Percentiles rank a stretch among this genome's conserved stretches.
phyloP scores from a whole-genome alignment of 2,329 filamentous ascomycete genomes.

The Trichoderma afroharzianum region DNA sequence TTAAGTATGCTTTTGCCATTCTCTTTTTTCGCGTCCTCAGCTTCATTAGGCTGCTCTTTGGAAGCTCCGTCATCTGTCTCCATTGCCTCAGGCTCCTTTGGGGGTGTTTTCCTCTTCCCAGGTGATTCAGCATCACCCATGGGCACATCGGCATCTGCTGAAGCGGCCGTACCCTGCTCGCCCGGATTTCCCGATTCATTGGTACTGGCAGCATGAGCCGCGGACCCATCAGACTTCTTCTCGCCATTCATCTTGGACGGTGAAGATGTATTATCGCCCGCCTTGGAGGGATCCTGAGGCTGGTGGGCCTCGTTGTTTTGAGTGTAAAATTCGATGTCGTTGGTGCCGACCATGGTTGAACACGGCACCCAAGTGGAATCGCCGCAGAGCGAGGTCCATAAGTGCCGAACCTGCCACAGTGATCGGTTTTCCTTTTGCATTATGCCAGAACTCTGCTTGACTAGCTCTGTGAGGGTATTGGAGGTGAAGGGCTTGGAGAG shows the following conservation, averaged over 20 bases:
- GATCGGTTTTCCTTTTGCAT: conserved; percentile 72
- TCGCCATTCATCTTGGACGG: conserved; percentile 25
- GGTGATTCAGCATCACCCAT: conserved; percentile 31
- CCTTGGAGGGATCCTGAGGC: conserved; percentile 31
- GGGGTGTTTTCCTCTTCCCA: conserved; percentile 22
- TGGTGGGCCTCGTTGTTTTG: conserved; percentile 43
- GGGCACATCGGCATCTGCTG: conserved; percentile 24
- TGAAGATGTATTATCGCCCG: conserved; percentile 12
- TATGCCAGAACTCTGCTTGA: conserved; percentile 64
- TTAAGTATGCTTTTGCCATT: not conserved
- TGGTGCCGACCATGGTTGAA: conserved; percentile 52
- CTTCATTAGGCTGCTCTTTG: not conserved
- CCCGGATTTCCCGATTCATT: conserved; percentile 10
- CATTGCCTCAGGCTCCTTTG: conserved; percentile 17
- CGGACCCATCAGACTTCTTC: not conserved
- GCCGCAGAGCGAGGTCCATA: conserved; percentile 70
- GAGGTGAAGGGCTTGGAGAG: conserved; percentile 72
- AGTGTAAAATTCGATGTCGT: conserved; percentile 54
- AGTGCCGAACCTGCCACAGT: conserved; percentile 69
- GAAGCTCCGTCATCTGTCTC: conserved; percentile 11
- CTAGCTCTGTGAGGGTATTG: conserved; percentile 67
- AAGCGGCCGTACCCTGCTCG: conserved; percentile 12
- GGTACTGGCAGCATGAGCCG: conserved; percentile 4
- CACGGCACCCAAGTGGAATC: conserved; percentile 68
- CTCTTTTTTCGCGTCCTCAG: not conserved